Evolutionary conservation across 169 alveolate species (phyloP).

Genomic region (Babesia gibsoni): DNA sequence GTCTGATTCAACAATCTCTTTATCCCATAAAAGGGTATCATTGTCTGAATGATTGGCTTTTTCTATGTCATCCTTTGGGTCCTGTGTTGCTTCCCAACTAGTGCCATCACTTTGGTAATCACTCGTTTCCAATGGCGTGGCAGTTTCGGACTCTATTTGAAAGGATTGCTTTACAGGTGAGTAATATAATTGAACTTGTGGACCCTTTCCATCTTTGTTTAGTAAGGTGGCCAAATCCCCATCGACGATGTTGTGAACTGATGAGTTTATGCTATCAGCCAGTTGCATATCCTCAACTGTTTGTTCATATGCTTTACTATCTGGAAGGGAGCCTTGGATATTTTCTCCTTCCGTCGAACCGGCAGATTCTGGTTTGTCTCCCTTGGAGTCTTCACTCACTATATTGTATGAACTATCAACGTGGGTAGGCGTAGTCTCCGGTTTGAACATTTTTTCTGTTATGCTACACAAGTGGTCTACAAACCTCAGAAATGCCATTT

Average conservation of each 20-base stretch:
- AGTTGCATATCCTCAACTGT: not conserved
- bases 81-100: too few relatives aligned
- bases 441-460: not conserved
- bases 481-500: conserved; percentile 1
- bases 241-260: conserved; percentile 20
- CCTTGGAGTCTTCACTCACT: not conserved
- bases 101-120: too few relatives aligned
- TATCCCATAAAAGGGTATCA: too few relatives aligned
- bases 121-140: too few relatives aligned
- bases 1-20: too few relatives aligned
- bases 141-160: too few relatives aligned
- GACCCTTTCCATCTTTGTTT: not conserved
- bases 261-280: not conserved
- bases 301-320: not conserved
- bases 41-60: too few relatives aligned
- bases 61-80: too few relatives aligned
- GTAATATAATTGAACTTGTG: not conserved
- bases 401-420: not conserved
- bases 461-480: not conserved
- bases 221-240: not conserved
- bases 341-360: not conserved
- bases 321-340: not conserved
- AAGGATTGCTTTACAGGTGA: too few relatives aligned
- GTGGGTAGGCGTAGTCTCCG: conserved; percentile 1
- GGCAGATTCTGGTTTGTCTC: not conserved